A percentile compares a stretch with the other conserved stretches of the same genome.
Conservation (phyloP, 2,329 filamentous ascomycete species). For the Penicillium sp. region DNA sequence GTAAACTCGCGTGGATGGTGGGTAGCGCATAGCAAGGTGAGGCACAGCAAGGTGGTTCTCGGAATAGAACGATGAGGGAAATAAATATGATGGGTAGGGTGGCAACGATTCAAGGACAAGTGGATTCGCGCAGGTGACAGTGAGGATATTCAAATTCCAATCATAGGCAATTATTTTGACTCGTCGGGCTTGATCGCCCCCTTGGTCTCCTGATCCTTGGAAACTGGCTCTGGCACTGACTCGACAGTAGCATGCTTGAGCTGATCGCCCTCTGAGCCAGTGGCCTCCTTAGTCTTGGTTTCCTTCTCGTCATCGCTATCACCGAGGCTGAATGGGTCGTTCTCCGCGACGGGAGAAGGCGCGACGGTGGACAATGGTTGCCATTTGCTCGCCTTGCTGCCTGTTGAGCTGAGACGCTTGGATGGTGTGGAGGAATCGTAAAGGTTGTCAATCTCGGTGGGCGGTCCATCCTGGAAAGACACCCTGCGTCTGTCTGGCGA, state of each 20-base stretch:
- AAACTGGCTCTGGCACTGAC: constrained; percentile 44
- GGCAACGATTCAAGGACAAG: background rate
- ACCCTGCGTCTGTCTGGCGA: constrained; percentile 54
- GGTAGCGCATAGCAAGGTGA: constrained; percentile 1
- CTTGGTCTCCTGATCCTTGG: constrained; percentile 24
- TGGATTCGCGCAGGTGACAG: background rate
- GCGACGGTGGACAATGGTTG: constrained; percentile 86
- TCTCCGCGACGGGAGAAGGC: constrained; percentile 79
- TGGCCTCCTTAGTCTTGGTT: constrained; percentile 62
- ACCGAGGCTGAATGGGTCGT: constrained; percentile 94
- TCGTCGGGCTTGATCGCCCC: constrained; percentile 24
- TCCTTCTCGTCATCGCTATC: constrained; percentile 94
- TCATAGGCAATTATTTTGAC: constrained; percentile 24
- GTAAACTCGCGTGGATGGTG: background rate
- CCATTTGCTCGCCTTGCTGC: constrained; percentile 85
- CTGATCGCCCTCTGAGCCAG: constrained; percentile 55
- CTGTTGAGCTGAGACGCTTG: constrained; percentile 52
- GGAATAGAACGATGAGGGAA: background rate
- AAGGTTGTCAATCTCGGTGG: constrained; percentile 74
- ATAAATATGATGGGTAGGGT: background rate
- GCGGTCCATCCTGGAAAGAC: constrained; percentile 60
- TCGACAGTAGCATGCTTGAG: constrained; percentile 62
- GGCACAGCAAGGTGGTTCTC: background rate
- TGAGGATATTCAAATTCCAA: constrained; percentile 1
- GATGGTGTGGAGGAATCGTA: constrained; percentile 63